Conservation (phyloP, 768 basidiomycete genomes). For the Tylopilus balloui region DNA sequence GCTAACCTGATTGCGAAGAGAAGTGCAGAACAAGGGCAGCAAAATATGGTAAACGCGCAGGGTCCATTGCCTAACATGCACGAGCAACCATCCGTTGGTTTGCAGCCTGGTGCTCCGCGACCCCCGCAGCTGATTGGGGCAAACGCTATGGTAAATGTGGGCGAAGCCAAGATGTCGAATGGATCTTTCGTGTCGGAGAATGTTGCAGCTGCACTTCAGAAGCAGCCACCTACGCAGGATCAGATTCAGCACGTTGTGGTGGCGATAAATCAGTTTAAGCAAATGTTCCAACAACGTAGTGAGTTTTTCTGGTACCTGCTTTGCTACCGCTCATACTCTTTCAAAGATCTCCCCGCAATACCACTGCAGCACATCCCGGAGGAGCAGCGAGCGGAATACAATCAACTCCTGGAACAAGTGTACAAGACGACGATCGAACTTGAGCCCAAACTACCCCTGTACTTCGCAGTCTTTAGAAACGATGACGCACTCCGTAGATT, state of each 20-base stretch:
- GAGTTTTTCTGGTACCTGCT: slow-evolving; percentile 13
- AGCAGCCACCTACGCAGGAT: slow-evolving; percentile 27
- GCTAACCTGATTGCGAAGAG: slow-evolving; percentile 15
- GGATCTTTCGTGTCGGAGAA: slow-evolving; percentile 9
- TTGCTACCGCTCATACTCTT: slow-evolving; percentile 10
- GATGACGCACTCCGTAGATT: slow-evolving; percentile 48
- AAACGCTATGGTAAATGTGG: slow-evolving; percentile 10
- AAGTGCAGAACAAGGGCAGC: slow-evolving; percentile 23
- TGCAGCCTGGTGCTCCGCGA: slow-evolving; percentile 18
- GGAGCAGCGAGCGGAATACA: slow-evolving; percentile 54
- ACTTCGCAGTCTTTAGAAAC: slow-evolving; percentile 42
- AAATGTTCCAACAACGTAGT: slow-evolving; percentile 32
- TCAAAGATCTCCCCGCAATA: slow-evolving; percentile 36
- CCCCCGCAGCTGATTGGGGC: slow-evolving; percentile 7
- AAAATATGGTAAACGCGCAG: slow-evolving; percentile 18
- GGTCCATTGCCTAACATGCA: slow-evolving; percentile 16
- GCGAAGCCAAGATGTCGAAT: slow-evolving; percentile 19
- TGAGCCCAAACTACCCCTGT: slow-evolving; percentile 47
- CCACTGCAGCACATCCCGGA: slow-evolving; percentile 40
- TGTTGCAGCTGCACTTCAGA: background rate
- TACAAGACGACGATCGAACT: slow-evolving; percentile 43
- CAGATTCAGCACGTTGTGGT: slow-evolving; percentile 30
- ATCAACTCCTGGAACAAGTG: slow-evolving; percentile 45
- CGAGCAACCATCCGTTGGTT: slow-evolving; percentile 14
- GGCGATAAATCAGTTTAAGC: slow-evolving; percentile 32